Evolutionary conservation across 2,329 filamentous ascomycete genomes (phyloP), one percentile per base, ranked within the genome.

Genomic region (Sordariomycetes sp.): DNA sequence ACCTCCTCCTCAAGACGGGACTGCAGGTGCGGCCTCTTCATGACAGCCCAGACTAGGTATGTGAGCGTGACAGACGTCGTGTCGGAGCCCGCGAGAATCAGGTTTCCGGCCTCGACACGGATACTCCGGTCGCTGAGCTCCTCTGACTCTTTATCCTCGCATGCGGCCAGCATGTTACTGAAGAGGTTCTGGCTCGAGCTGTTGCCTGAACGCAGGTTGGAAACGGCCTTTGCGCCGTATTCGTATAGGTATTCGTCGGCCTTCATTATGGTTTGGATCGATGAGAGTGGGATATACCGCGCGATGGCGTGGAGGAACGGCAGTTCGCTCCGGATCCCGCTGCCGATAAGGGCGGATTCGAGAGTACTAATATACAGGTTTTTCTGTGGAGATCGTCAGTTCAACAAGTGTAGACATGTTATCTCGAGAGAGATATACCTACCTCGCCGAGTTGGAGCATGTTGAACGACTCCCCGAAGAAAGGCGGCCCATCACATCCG

Each of bases 401-500:
- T 20, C n/a, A n/a, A 52, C 25, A 40, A 28, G 18, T 7, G 6
- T 12, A 16, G 20, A 20, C 4, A 16, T 10, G 16, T 20, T 11
- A 2, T 20, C 16, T 48, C 43, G 18, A 5, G 20, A 14, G 10
- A 3, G 37, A 14, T 16, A 40, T 25, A 59, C 67, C 60, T 63
- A 80, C 78, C 67, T 76, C 65, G 18, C 77, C 78, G 3, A 65
- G 64, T 58, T 83, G 78, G 3, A 85, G 65, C 69, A 77, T 76
- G 0, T 68, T 66, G 59, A 83, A 82, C 0, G 78, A 78, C n/a
- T 81, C 74, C 0, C 80, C 80, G 64, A 84, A 83, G 1, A 69
- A 6, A 84, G 65, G 55, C 81, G 72, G 0, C 74, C 78, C 55
- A 82, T 79, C 1, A 80, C 67, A 62, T 84, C 81, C 0, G 79